These are phyloP conservation scores for Populus euphratica DNA, from an alignment of 345 rosid species.

Conservation along the genomic window DNA sequence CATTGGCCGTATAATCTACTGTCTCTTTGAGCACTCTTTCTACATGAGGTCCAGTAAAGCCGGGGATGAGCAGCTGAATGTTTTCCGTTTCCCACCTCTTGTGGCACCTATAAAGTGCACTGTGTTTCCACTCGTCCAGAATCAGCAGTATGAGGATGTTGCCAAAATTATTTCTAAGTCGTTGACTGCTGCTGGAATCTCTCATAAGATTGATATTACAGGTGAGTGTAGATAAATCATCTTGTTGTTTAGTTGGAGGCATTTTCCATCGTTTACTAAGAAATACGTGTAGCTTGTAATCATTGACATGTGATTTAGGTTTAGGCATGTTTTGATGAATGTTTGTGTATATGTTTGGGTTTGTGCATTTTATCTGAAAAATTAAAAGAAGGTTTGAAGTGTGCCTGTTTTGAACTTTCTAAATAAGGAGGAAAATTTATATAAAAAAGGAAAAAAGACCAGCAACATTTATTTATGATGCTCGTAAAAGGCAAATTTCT, in stretches of 20 bases:
- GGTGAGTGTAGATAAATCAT: conserved; percentile 37
- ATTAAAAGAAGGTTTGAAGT: neutral
- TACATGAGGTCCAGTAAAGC: conserved; percentile 83
- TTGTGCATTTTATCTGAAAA: neutral
- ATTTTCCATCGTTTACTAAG: neutral
- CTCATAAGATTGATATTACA: conserved; percentile 86
- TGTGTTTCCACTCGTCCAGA: conserved; percentile 89
- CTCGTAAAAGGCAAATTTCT: neutral
- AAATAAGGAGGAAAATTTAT: neutral
- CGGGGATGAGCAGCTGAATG: conserved; percentile 79
- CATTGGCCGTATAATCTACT: conserved; percentile 87
- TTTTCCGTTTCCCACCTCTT: conserved; percentile 84
- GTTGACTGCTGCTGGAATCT: conserved; percentile 71
- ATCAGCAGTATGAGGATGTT: conserved; percentile 72
- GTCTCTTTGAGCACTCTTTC: conserved; percentile 87
- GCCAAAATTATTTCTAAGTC: conserved; percentile 67
- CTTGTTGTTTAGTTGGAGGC: neutral
- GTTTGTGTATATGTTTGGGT: neutral
- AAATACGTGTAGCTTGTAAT: neutral
- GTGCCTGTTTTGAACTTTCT: neutral
- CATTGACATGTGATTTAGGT: neutral
- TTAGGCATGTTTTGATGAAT: neutral
- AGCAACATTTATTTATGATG: neutral
- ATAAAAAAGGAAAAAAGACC: neutral
- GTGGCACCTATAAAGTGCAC: conserved; percentile 94